Conservation (phyloP, 2,329 filamentous ascomycete species). For the Aspergillus latus region DNA sequence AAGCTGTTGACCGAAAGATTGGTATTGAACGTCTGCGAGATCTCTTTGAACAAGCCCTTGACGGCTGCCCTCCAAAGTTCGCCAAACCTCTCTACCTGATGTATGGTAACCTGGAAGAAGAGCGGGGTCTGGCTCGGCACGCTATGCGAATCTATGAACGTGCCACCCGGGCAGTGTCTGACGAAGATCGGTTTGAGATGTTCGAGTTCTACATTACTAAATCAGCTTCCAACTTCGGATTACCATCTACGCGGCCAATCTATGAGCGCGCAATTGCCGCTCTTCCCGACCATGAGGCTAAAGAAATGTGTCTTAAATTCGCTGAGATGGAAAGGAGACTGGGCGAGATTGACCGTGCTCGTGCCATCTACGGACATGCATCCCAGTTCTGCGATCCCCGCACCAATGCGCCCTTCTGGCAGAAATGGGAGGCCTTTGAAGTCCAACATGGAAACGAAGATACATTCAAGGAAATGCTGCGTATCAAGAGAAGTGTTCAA, state of each 20-base stretch:
- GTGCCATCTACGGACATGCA: constrained; percentile 93
- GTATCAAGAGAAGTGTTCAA: constrained; percentile 95
- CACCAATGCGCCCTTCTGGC: constrained; percentile 87
- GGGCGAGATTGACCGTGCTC: constrained; percentile 89
- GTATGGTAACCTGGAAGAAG: constrained; percentile 97
- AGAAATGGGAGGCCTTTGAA: constrained; percentile 95
- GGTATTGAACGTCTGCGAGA: constrained; percentile 91
- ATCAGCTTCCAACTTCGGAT: constrained; percentile 94
- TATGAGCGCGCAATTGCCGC: constrained; percentile 94
- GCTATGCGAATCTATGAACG: constrained; percentile 99
- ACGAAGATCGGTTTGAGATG: constrained; percentile 94
- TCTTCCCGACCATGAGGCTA: constrained; percentile 88
- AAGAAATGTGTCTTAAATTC: constrained; percentile 98
- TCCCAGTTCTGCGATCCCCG: constrained; percentile 97
- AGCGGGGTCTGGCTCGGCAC: constrained; percentile 87
- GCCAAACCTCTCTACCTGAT: constrained; percentile 95
- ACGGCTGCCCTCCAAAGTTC: constrained; percentile 92
- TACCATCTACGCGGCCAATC: constrained; percentile 90
- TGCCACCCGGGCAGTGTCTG: constrained; percentile 88
- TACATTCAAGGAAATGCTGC: constrained; percentile 98
- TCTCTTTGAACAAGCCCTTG: constrained; percentile 94
- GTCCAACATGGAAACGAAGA: constrained; percentile 98
- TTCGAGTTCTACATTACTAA: constrained; percentile 99
- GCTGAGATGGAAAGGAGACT: constrained; percentile 92
- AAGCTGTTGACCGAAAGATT: constrained; percentile 94